Percentiles rank a stretch among this genome's conserved stretches.
phyloP scores from a whole-genome alignment of 768 basidiomycete species.

The Suillus alpinus region DNA sequence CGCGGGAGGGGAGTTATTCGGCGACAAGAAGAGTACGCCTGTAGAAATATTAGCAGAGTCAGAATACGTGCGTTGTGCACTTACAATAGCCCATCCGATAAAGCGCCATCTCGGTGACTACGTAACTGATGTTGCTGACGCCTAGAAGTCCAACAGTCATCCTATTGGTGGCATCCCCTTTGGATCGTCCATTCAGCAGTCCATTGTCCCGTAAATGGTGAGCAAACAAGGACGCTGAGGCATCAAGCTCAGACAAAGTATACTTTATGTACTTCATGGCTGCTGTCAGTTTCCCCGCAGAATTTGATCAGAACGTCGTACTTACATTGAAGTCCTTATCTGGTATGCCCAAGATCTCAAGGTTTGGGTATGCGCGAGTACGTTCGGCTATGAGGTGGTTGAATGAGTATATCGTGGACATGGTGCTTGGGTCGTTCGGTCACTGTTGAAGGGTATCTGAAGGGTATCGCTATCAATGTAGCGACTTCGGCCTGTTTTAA shows the following conservation, averaged over 20 bases:
- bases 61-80: conserved; percentile 1
- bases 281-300: neutral
- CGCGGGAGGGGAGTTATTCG: conserved; percentile 45
- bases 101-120: conserved; percentile 22
- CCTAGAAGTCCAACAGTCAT: conserved; percentile 26
- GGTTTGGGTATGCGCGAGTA: conserved; percentile 17
- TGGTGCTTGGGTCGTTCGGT: neutral
- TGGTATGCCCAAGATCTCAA: conserved; percentile 21
- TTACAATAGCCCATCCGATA: conserved; percentile 32
- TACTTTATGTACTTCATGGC: conserved; percentile 22
- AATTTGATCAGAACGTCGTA: neutral
- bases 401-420: conserved; percentile 23
- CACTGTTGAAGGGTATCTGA: neutral
- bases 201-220: conserved; percentile 19
- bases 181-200: conserved; percentile 20
- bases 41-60: neutral
- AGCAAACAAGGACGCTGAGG: conserved; percentile 24
- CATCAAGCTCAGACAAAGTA: conserved; percentile 23
- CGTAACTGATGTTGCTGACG: conserved; percentile 26
- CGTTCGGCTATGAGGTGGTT: conserved; percentile 26
- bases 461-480: neutral
- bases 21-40: conserved; percentile 36
- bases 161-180: conserved; percentile 21
- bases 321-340: conserved; percentile 23
- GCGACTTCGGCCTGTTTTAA: neutral